Evolutionary conservation across 768 basidiomycete genomes (phyloP).

Genomic region (Lepiota brunneoincarnata): DNA sequence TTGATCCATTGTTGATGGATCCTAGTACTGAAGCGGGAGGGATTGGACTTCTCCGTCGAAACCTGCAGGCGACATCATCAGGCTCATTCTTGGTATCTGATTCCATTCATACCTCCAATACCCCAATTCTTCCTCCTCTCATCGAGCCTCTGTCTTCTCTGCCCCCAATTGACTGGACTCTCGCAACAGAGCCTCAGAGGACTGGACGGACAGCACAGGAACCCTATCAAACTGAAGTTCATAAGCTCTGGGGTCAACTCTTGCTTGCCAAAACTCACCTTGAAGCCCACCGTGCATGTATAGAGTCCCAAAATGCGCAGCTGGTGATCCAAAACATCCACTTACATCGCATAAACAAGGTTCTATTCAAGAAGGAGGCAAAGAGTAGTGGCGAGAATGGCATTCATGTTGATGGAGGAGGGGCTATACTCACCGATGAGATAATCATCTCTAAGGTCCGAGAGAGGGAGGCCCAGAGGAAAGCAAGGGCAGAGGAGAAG

Average conservation of each 20-base stretch:
- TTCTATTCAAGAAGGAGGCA: slow-evolving; percentile 17
- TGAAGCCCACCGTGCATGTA: slow-evolving; percentile 7
- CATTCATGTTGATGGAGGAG: slow-evolving; percentile 10
- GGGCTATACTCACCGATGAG: slow-evolving; percentile 11
- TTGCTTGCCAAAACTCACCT: slow-evolving; percentile 7
- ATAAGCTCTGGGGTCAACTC: slow-evolving; percentile 6
- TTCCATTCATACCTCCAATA: slow-evolving; percentile 8
- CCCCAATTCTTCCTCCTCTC: slow-evolving; percentile 8
- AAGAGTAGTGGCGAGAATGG: slow-evolving; percentile 8
- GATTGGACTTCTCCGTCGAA: slow-evolving; percentile 12
- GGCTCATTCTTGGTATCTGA: slow-evolving; percentile 20
- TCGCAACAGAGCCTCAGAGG: not conserved
- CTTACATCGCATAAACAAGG: slow-evolving; percentile 12
- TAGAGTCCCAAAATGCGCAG: slow-evolving; percentile 17
- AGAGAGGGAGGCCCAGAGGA: not conserved
- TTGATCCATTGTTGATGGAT: not conserved
- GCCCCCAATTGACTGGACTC: slow-evolving; percentile 5
- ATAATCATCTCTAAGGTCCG: slow-evolving; percentile 2
- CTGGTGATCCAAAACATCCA: slow-evolving; percentile 18
- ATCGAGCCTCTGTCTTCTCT: slow-evolving; percentile 8
- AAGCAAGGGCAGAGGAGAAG: slow-evolving; percentile 12
- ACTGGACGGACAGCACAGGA: not conserved
- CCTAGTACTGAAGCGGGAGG: not conserved
- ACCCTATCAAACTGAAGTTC: slow-evolving; percentile 3
- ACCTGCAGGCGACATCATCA: slow-evolving; percentile 18